These are phyloP conservation scores for Vickermania spadyakhi DNA, from an alignment of 208 protist species.

Conservation along the genomic window DNA sequence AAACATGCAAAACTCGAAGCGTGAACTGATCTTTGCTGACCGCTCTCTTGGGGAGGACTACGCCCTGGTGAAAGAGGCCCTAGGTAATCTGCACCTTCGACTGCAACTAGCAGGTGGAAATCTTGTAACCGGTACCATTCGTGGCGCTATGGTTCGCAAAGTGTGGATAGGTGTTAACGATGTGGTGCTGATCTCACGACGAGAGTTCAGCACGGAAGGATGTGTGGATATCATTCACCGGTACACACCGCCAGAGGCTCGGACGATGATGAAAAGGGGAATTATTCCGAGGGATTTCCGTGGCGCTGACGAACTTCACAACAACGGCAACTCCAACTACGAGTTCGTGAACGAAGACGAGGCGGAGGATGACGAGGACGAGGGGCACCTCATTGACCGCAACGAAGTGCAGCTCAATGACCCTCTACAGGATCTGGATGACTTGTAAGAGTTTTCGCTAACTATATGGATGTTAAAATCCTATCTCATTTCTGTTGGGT, in stretches of 20 bases:
- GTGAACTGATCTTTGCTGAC: slow-evolving; percentile 92
- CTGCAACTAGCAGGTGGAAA: slow-evolving; percentile 73
- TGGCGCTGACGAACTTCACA: slow-evolving; percentile 53
- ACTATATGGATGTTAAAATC: too few relatives aligned
- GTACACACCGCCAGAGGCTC: slow-evolving; percentile 61
- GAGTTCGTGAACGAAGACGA: slow-evolving; percentile 78
- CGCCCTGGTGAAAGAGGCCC: slow-evolving; percentile 93
- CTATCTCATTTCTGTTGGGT: too few relatives aligned
- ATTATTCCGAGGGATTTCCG: slow-evolving; percentile 80
- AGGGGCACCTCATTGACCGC: slow-evolving; percentile 45
- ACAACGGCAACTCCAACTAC: slow-evolving; percentile 45
- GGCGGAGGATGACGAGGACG: slow-evolving; percentile 29
- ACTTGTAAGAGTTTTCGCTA: too few relatives aligned
- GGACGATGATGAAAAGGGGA: slow-evolving; percentile 65
- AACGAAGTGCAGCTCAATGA: slow-evolving; percentile 67
- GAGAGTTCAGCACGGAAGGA: slow-evolving; percentile 73
- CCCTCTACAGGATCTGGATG: slow-evolving; percentile 47
- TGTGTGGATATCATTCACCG: slow-evolving; percentile 81
- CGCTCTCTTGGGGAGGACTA: slow-evolving; percentile 98
- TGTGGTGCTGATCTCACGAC: slow-evolving; percentile 73
- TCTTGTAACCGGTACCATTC: slow-evolving; percentile 71
- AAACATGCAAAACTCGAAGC: slow-evolving; percentile 93
- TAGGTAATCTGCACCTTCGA: slow-evolving; percentile 97
- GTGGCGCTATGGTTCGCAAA: slow-evolving; percentile 81
- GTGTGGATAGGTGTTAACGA: slow-evolving; percentile 72